Base-by-base conservation (phyloP, 768 basidiomycete genomes). In the Rubroboletus satanas region DNA sequence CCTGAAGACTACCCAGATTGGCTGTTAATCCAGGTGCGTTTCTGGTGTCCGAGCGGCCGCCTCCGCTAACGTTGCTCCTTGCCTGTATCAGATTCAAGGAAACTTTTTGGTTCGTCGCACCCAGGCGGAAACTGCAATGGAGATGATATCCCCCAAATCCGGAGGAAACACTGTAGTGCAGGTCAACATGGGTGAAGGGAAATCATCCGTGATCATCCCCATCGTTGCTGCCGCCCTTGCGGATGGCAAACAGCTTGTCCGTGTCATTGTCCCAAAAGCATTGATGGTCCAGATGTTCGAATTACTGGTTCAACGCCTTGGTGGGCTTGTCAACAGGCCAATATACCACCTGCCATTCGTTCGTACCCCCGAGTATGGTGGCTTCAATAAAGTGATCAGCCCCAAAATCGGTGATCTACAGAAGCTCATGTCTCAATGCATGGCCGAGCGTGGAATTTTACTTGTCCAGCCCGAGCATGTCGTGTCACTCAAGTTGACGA, bases 141-240 rank as follows among this genome's bases (percentile, higher is more conserved):
- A 79, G 47, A 79, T 81, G 80, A 76, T 79, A 12, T 47, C 60
- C 0, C 79, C 80, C 0, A 51, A 49, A 4, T 69, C 62, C 0
- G 45, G 49, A 4, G 11, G 54, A 29, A 82, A 76, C 49, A 72
- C 74, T 0, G 60, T 71, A 4, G 61, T 77, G 11, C 81, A 82
- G 51, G 71, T 82, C 15, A 79, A 79, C 49, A 82, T 82, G 81
- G 81, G 80, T 12, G 80, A 82, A 56, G 81, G 80, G 4, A 82
- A 82, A 58, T 71, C 73, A 6, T 73, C 69, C 0, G 73, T 73
- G 17, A 73, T 82, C 33, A 70, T 81, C 5, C 80, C 80, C 1
- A 65, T 81, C 21, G 63, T 71, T 11, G 64, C 74, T 0, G 62
- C 73, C 1, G 59, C 69, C 5, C 67, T 82, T 11, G 76, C 80